Percentiles rank a stretch among this genome's conserved stretches.
Conservation (phyloP, 202 grass and related monocot species). For the Carex arenaria region DNA sequence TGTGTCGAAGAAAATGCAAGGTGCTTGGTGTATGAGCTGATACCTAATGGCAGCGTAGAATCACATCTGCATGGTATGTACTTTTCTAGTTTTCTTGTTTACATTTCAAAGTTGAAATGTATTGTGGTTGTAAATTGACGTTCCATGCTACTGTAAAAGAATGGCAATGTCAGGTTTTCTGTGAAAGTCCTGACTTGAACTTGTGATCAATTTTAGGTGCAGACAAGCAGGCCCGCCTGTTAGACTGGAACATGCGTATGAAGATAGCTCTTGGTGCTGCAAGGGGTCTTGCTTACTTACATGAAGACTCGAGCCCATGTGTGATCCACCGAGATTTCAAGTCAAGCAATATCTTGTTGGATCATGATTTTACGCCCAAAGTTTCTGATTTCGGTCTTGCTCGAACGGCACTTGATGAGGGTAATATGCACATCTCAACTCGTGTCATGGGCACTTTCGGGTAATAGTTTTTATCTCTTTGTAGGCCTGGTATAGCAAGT, state of each 20-base stretch:
- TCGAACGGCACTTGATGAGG: constrained; percentile 71
- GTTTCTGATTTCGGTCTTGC: constrained; percentile 96
- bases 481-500: background rate
- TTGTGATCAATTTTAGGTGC: constrained; percentile 33
- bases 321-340: constrained; percentile 99
- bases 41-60: constrained; percentile 92
- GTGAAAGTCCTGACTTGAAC: background rate
- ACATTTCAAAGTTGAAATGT: background rate
- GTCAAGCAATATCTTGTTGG: constrained; percentile 91
- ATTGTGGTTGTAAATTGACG: background rate
- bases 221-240: constrained; percentile 51
- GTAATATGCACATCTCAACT: constrained; percentile 85
- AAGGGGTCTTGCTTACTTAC: constrained; percentile 81
- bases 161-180: background rate
- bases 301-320: constrained; percentile 94
- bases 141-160: background rate
- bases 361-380: constrained; percentile 91
- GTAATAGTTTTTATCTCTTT: constrained; percentile 31
- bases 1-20: constrained; percentile 76
- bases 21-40: constrained; percentile 92
- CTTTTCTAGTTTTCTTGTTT: background rate
- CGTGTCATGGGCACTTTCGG: constrained; percentile 97
- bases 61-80: constrained; percentile 93
- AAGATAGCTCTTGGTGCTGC: constrained; percentile 93
- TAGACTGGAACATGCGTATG: constrained; percentile 97